A percentile compares a stretch with the other conserved stretches of the same genome.
Evolutionary conservation across 2,329 filamentous ascomycete species (phyloP).

Genomic region (Penicillium digitatum): DNA sequence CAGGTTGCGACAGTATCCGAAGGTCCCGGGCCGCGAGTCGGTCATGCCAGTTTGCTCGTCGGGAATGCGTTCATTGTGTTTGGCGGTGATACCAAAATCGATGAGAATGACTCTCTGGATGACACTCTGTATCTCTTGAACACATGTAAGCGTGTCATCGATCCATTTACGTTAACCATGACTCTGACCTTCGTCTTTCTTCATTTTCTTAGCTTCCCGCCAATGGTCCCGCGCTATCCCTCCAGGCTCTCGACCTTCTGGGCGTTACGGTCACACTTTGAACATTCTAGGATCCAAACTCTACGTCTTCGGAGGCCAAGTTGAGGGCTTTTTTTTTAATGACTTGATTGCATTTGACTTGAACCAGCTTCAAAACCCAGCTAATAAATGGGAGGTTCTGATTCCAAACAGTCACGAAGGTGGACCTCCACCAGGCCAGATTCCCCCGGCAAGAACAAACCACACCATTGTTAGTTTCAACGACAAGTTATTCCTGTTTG

Average conservation of each 20-base stretch:
- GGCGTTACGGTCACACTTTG: conserved; percentile 90
- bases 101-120: conserved; percentile 84
- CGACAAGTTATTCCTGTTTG: conserved; percentile 94
- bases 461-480: conserved; percentile 89
- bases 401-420: conserved; percentile 64
- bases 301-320: conserved; percentile 95
- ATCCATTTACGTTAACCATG: conserved; percentile 12
- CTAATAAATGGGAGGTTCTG: conserved; percentile 93
- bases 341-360: conserved; percentile 92
- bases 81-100: conserved; percentile 95
- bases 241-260: conserved; percentile 76
- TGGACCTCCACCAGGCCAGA: conserved; percentile 57
- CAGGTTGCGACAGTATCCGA: conserved; percentile 88
- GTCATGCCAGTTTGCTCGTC: conserved; percentile 87
- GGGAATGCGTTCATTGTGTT: conserved; percentile 99
- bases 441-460: conserved; percentile 88
- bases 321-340: conserved; percentile 97
- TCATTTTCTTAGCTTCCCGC: conserved; percentile 66
- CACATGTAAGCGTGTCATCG: conserved; percentile 68
- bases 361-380: conserved; percentile 85
- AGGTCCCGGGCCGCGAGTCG: conserved; percentile 89
- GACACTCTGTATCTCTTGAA: conserved; percentile 96
- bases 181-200: conserved; percentile 26
- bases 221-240: conserved; percentile 96
- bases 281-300: conserved; percentile 97